Percentiles rank a stretch among this genome's conserved stretches.
phyloP scores from a whole-genome alignment of 73 alveolate species.

The Paramecium bursaria region DNA sequence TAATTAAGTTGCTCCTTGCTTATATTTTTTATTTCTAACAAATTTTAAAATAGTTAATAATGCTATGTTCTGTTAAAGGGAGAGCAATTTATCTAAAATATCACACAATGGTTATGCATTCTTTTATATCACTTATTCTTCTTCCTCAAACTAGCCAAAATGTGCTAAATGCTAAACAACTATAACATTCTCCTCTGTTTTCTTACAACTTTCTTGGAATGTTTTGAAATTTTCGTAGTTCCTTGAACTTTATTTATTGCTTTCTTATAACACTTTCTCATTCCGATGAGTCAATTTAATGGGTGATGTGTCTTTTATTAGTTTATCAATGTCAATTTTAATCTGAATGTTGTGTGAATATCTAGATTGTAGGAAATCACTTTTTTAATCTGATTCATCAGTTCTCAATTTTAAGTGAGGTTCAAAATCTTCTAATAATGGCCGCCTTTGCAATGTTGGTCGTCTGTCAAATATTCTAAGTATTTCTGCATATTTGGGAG shows the following conservation, averaged over 20 bases:
- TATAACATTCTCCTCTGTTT: background rate
- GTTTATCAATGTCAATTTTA: constrained; percentile 2
- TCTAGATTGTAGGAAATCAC: background rate
- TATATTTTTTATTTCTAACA: too few species aligned
- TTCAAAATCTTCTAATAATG: background rate
- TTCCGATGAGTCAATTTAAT: constrained; percentile 10
- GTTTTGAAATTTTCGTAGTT: constrained; percentile 27
- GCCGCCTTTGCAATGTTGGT: background rate
- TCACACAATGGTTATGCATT: background rate
- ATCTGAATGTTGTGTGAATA: background rate
- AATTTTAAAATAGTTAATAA: background rate
- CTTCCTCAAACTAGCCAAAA: constrained; percentile 12
- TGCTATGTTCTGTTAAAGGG: background rate
- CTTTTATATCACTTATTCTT: background rate
- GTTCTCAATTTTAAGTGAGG: background rate
- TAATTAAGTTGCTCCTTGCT: too few species aligned
- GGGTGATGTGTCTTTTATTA: constrained; percentile 28
- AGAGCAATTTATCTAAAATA: background rate
- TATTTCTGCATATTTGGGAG: constrained; percentile 10
- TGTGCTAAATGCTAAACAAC: background rate
- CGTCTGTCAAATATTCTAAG: constrained; percentile 4
- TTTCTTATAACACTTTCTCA: too few species aligned
- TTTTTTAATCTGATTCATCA: background rate
- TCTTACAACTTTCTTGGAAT: background rate
- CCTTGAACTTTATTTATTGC: too few species aligned